Base-by-base conservation (phyloP, 768 basidiomycete genomes). In the Boletus eberwhitei region DNA sequence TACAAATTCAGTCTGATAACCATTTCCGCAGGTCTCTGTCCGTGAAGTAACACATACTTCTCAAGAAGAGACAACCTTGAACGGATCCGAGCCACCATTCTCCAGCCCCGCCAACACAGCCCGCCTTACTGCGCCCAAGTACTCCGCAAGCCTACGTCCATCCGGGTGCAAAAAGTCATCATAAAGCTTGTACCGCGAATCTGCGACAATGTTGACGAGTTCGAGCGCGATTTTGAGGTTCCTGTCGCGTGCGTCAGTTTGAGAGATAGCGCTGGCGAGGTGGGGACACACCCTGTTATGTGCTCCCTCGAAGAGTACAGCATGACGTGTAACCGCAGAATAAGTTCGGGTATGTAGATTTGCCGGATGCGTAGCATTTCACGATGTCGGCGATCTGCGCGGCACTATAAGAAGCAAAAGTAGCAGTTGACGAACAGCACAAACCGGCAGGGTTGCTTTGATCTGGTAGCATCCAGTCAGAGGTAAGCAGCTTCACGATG, bases 271-370 rank as follows among this genome's bases (percentile, higher is more conserved):
- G 17, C 17, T 12, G 34, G 11, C 1, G n/a, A 41, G 42, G 39
- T 16, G 38, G n/a, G 29, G 29, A 77, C 85, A 48, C 60, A 89
- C 93, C 81, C 79, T 44, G 87, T 84, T 39, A 93, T 77, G 21
- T 82, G 72, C 11, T 75, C 69, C 8, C 85, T 75, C 6, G 93
- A 91, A 34, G 76, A 72, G 55, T 83, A 79, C 12, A 98, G 73
- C 47, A 87, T 73, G 41, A 80, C 76, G 64, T 98, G 94, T 2
- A 98, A 74, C 21, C 92, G 84, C 59, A 98, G 78, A 61, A 98
- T 83, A 21, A 98, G 78, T 67, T 97, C 93, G 0, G 94, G 96
- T 24, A 97, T 76, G 70, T 88, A 95, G 31, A 95, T 84, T 63
- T 93, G 87, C 39, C 94, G 84, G 48, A 96, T 88, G n/a, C 88